Conservation (phyloP, 768 basidiomycete genomes). For the Gloeopeniophorella convolvens region DNA sequence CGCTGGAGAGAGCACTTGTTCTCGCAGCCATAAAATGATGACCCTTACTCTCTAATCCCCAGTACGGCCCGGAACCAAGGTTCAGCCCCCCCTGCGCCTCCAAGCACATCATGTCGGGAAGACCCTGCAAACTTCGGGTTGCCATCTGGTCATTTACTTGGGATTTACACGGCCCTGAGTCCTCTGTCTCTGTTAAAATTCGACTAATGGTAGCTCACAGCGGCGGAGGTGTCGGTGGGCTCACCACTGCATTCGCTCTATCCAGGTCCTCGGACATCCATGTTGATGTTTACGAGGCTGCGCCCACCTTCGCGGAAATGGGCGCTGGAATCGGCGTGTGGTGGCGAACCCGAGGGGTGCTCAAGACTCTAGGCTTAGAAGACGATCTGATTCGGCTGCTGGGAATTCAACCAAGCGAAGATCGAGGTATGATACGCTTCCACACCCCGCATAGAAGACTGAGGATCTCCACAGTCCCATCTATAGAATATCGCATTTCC, state of each 20-base stretch:
- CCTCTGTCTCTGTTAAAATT: constrained; percentile 12
- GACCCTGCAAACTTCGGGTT: not conserved
- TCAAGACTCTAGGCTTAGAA: constrained; percentile 25
- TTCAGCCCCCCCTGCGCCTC: no score
- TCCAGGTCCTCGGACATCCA: constrained; percentile 24
- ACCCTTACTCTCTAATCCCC: no score
- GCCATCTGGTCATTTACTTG: constrained; percentile 39
- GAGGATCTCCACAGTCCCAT: constrained; percentile 34
- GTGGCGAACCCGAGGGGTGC: constrained; percentile 30
- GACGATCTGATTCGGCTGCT: constrained; percentile 22
- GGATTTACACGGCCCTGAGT: constrained; percentile 12
- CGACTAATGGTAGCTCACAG: not conserved
- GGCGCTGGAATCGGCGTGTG: constrained; percentile 32
- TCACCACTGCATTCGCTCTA: constrained; percentile 26
- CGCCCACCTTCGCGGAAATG: constrained; percentile 25
- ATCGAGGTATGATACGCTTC: not conserved
- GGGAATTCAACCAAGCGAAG: constrained; percentile 23
- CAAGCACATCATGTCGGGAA: not conserved
- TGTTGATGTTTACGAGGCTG: constrained; percentile 32
- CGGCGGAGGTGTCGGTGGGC: constrained; percentile 28
- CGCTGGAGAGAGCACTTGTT: no score
- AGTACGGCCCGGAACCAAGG: no score
- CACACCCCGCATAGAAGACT: not conserved
- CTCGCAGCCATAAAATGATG: no score
- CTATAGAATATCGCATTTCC: constrained; percentile 54